A percentile compares a stretch with the other conserved stretches of the same genome.
Evolutionary conservation across 208 protist genomes (phyloP).

Genomic region (Trypanosomatidae sp.): DNA sequence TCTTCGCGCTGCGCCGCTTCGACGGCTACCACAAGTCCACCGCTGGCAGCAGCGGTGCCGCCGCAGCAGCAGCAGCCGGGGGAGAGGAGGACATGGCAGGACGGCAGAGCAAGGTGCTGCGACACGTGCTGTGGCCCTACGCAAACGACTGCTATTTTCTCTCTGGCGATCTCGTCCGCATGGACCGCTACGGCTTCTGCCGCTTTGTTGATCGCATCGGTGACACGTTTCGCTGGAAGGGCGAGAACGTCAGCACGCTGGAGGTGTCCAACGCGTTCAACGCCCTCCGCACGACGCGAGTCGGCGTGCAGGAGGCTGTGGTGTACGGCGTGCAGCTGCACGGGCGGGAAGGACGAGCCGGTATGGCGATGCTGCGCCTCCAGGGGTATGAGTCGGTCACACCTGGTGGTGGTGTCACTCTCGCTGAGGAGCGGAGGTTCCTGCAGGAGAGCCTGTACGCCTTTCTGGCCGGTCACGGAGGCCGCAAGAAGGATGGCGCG

Average conservation of each 20-base stretch:
- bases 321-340: slow-evolving; percentile 71
- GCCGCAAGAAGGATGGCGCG: slow-evolving; percentile 20
- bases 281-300: slow-evolving; percentile 17
- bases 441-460: slow-evolving; percentile 46
- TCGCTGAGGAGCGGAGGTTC: slow-evolving; percentile 39
- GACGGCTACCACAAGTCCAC: slow-evolving; percentile 64
- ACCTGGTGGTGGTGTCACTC: slow-evolving; percentile 2
- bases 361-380: slow-evolving; percentile 63
- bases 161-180: slow-evolving; percentile 62
- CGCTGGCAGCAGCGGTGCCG: not conserved
- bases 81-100: slow-evolving; percentile 12
- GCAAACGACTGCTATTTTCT: slow-evolving; percentile 58
- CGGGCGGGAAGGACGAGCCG: slow-evolving; percentile 50
- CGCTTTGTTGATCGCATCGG: slow-evolving; percentile 78
- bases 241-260: slow-evolving; percentile 79
- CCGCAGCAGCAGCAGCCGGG: slow-evolving; percentile 1
- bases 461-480: slow-evolving; percentile 21
- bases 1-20: slow-evolving; percentile 63
- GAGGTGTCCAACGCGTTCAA: slow-evolving; percentile 63
- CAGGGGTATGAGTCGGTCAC: not conserved
- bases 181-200: slow-evolving; percentile 59
- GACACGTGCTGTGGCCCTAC: slow-evolving; percentile 53
- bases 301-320: slow-evolving; percentile 49
- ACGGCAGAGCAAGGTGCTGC: slow-evolving; percentile 47
- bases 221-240: slow-evolving; percentile 84